Evolutionary conservation across 169 alveolate species (phyloP).

Genomic region (Plasmodium gaboni): DNA sequence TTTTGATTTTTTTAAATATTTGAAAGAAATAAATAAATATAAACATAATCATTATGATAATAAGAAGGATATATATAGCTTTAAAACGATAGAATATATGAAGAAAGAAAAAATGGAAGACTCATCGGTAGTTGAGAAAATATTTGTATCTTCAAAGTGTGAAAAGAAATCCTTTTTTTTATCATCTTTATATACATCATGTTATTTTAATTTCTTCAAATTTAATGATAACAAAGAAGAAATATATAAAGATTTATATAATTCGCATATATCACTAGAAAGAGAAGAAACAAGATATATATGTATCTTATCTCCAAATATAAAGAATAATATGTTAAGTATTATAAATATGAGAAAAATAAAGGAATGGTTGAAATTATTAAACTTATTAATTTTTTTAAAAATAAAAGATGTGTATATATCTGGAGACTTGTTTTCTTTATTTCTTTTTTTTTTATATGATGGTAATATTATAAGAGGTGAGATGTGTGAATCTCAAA

Average conservation of each 20-base stretch:
- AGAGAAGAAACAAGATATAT: constrained; percentile 20
- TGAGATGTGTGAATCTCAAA: not conserved
- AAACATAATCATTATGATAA: not conserved
- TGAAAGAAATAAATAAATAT: not conserved
- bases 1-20: not conserved
- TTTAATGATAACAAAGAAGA: not conserved
- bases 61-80: not conserved
- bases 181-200: no score
- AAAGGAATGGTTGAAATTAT: constrained; percentile 34
- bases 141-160: not conserved
- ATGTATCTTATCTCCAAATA: constrained; percentile 59
- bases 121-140: not conserved
- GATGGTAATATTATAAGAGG: constrained; percentile 19
- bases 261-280: not conserved
- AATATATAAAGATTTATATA: not conserved
- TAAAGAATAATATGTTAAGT: constrained; percentile 10
- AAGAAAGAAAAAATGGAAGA: not conserved
- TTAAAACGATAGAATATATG: not conserved
- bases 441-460: constrained; percentile 36
- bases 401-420: constrained; percentile 35
- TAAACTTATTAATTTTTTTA: constrained; percentile 17
- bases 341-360: constrained; percentile 2
- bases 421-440: constrained; percentile 29
- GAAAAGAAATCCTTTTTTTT: no score
- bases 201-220: no score